Evolutionary conservation across 2,329 filamentous ascomycete species (phyloP), one percentile per base, ranked within the genome.

Genomic region (Fusarium sulawesiense): DNA sequence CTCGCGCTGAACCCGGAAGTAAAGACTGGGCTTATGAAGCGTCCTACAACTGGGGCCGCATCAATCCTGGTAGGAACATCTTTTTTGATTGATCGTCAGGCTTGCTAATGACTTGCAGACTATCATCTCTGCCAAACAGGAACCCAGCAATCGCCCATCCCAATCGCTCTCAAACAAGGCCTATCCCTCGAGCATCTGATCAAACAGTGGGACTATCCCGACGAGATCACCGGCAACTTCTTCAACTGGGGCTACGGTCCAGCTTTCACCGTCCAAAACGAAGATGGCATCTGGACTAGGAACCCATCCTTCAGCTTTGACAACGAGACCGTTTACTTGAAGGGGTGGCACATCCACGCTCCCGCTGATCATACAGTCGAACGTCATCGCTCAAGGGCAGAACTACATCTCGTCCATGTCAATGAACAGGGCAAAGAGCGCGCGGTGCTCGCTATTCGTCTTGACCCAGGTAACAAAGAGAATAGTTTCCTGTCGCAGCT

Each of bases 401-500:
- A 72, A 29, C 60, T 72, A 0, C 70, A 72, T 27, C 64, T 72
- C 16, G 70, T 72, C 2, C 70, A 72, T 21, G 70, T 73, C n/a
- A 66, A 54, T 7, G 70, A 57, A 0, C 8, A 54, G 7, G 70
- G 70, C 13, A 46, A 72, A 3, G 41, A 54, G 8, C 68, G 70
- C 14, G 70, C 70, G 1, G 70, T 72, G 1, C 42, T 72, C 0
- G 70, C 70, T 1, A 62, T 72, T 2, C 66, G 70, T 2, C 29
- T 72, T 0, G 70, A 72, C 13, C 70, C 70, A 0, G 70, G 70
- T 6, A 71, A 71, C 27, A 56, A 57, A 13, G 29, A 61, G 0
- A 71, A 59, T 6, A 32, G 23, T 10, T 72, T 72, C n/a, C n/a
- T 72, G 6, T 6, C 16, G 0, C 47, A 68, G 3, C 60, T 73